Conservation (phyloP, 2,329 filamentous ascomycete genomes). For the Neobulgaria alba region DNA sequence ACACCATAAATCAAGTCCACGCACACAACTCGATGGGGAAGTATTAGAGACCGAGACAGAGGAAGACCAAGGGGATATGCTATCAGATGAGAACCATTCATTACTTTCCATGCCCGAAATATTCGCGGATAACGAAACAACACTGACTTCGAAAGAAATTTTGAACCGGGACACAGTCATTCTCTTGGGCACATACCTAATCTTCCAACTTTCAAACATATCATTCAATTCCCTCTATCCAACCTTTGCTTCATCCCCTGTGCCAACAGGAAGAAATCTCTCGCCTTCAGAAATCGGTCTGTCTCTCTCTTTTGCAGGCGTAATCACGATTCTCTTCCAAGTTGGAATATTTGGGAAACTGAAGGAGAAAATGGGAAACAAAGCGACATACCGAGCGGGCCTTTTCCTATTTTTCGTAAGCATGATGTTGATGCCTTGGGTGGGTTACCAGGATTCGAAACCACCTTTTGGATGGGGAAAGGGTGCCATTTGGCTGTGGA, state of each 20-base stretch:
- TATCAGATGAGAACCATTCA: slow-evolving; percentile 22
- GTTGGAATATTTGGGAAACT: slow-evolving; percentile 74
- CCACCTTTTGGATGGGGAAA: slow-evolving; percentile 48
- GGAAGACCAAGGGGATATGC: no score
- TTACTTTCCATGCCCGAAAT: slow-evolving; percentile 28
- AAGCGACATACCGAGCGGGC: slow-evolving; percentile 71
- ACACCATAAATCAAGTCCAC: slow-evolving; percentile 22
- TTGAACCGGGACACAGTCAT: slow-evolving; percentile 75
- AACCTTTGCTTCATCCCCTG: slow-evolving; percentile 71
- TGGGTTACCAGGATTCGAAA: slow-evolving; percentile 63
- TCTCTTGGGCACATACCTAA: slow-evolving; percentile 75
- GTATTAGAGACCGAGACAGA: slow-evolving; percentile 27
- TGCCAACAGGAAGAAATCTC: slow-evolving; percentile 69
- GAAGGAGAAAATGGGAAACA: slow-evolving; percentile 73
- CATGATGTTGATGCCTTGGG: slow-evolving; percentile 82
- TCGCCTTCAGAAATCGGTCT: slow-evolving; percentile 75
- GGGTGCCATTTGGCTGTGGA: slow-evolving; percentile 64
- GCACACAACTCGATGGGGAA: slow-evolving; percentile 31
- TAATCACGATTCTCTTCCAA: slow-evolving; percentile 85
- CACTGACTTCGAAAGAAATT: slow-evolving; percentile 48
- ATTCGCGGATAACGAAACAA: slow-evolving; percentile 36
- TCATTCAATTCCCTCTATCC: slow-evolving; percentile 94
- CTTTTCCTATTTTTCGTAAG: slow-evolving; percentile 72
- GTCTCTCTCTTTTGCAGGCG: slow-evolving; percentile 73
- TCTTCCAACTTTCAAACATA: slow-evolving; percentile 91